Base-by-base conservation (phyloP, 2,329 filamentous ascomycete genomes). In the Tolypocladium pustulatum region DNA sequence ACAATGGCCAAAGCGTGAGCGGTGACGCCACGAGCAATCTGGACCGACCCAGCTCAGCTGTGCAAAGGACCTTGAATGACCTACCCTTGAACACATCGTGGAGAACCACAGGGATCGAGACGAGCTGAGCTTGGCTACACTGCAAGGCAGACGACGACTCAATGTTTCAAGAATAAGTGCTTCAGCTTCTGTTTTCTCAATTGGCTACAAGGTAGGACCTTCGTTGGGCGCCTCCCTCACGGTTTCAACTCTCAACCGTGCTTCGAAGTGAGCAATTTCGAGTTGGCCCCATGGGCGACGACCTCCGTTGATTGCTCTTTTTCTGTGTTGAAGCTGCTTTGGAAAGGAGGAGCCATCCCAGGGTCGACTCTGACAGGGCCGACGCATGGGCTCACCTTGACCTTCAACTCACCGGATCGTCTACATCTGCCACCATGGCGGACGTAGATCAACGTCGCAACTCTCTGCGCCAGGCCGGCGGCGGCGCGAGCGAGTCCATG, bases 391-490 rank as follows among this genome's bases (percentile, higher is more conserved):
- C 8, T 15, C 20, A 1, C 61, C 63, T 10, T 60, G 36, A 12
- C 25, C 34, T 13, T 34, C 27, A n/a, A 32, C 17, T 51, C 27
- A 51, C 27, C 46, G 4, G 25, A 10, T 51, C 46, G 13, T 20
- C 27, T 20, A 20, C 15, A n/a, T 52, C 49, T 4, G 3, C 49
- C 13, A 52, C 27, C 49, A 60, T 59, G 61, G 27, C 57, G 20
- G 20, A 34, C 36, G 38, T 12, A 55, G 38, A 57, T 10, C 57
- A 58, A 59, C 49, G 32, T 32, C 56, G 60, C 60, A 60, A 66
- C 61, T 65, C 74, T 34, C 55, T 71, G 56, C 72, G 69, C 59
- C 76, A 79, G 61, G 78, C 78, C 13, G 79, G 78, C 59, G 80
- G 78, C 61, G 79, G 78, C 49, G 73, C 75, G 36, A 76, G 74